Evolutionary conservation across 169 alveolate genomes (phyloP).

Genomic region (Eimeria zaria): DNA sequence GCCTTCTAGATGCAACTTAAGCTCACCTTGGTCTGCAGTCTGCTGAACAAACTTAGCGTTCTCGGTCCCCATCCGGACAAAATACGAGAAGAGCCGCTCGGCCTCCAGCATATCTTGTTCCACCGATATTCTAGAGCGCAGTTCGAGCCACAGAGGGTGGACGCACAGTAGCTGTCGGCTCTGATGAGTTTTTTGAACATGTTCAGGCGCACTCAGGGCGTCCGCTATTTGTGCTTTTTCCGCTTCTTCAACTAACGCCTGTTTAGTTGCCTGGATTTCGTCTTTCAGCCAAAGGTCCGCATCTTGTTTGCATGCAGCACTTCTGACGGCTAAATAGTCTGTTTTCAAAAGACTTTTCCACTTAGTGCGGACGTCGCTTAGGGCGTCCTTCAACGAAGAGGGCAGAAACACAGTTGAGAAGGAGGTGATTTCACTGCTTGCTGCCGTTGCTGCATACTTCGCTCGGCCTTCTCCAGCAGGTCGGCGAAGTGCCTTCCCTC

Average conservation of each 20-base stretch:
- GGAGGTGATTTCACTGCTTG: background rate
- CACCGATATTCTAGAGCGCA: conserved; percentile 26
- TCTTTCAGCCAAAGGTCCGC: conserved; percentile 65
- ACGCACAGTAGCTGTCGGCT: conserved; percentile 57
- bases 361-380: background rate
- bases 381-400: conserved; percentile 19
- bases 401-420: conserved; percentile 53
- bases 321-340: conserved; percentile 26
- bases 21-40: conserved; percentile 49
- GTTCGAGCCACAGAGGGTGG: conserved; percentile 64
- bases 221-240: background rate
- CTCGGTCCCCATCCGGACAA: conserved; percentile 60
- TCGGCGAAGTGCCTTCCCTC: background rate
- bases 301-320: conserved; percentile 64
- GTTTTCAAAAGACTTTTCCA: conserved; percentile 24
- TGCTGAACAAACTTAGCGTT: conserved; percentile 33
- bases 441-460: background rate
- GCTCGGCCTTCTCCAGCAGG: background rate
- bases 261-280: conserved; percentile 9
- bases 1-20: background rate
- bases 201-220: background rate
- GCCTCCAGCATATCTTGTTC: conserved; percentile 41
- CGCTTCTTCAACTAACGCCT: background rate
- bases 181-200: background rate
- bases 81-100: conserved; percentile 42